These are phyloP conservation scores for Periconia sp. DNA, from an alignment of 2,329 filamentous ascomycete species.

Conservation along the genomic window DNA sequence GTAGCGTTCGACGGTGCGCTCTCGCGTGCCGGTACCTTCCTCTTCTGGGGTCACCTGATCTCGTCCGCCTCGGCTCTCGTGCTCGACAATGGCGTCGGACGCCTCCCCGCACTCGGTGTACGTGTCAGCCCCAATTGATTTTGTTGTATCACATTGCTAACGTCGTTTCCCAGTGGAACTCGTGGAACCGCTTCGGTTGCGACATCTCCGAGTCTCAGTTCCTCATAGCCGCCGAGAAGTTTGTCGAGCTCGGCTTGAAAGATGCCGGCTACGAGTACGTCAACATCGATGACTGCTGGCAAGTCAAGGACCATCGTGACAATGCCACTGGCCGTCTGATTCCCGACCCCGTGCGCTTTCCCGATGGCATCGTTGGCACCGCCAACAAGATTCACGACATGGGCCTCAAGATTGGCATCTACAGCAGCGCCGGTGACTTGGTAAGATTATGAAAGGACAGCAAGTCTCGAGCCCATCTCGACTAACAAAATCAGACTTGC, in stretches of 20 bases:
- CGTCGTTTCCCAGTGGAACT: slow-evolving; percentile 45
- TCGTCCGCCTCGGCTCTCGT: slow-evolving; percentile 2
- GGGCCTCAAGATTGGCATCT: slow-evolving; percentile 64
- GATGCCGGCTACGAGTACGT: slow-evolving; percentile 57
- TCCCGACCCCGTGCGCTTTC: slow-evolving; percentile 47
- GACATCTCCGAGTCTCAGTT: slow-evolving; percentile 56
- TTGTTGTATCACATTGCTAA: not conserved
- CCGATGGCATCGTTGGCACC: slow-evolving; percentile 56
- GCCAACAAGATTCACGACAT: slow-evolving; percentile 57
- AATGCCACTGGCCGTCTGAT: slow-evolving; percentile 46
- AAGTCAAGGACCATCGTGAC: slow-evolving; percentile 45
- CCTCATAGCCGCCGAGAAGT: slow-evolving; percentile 49
- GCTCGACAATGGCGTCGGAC: slow-evolving; percentile 13
- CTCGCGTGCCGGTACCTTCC: not conserved
- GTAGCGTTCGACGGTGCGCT: not conserved
- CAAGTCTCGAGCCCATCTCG: not conserved
- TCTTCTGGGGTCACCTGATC: not conserved
- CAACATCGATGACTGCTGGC: slow-evolving; percentile 61
- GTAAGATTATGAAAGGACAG: not conserved
- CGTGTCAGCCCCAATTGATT: not conserved
- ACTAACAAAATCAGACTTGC: slow-evolving; percentile 45
- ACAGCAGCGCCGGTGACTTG: slow-evolving; percentile 53
- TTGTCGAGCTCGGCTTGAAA: slow-evolving; percentile 54
- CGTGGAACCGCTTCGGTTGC: slow-evolving; percentile 58
- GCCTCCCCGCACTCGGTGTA: slow-evolving; percentile 21